Evolutionary conservation across 2,329 filamentous ascomycete species (phyloP).

Genomic region (Coniochaeta pulveracea): DNA sequence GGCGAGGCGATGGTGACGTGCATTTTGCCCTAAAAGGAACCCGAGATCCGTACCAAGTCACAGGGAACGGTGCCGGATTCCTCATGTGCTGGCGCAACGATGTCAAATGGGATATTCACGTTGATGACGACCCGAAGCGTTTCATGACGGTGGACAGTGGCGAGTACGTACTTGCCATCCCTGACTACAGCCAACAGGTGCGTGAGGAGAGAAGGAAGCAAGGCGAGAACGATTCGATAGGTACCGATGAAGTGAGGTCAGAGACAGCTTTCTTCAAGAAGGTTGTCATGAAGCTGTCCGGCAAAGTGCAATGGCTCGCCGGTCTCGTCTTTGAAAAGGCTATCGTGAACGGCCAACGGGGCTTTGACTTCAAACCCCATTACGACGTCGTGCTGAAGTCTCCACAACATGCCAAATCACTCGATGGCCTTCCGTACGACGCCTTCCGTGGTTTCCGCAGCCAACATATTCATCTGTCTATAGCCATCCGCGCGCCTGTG

Average conservation of each 20-base stretch:
- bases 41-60: slow-evolving; percentile 86
- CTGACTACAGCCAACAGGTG: slow-evolving; percentile 84
- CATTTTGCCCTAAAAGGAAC: slow-evolving; percentile 86
- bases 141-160: slow-evolving; percentile 96
- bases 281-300: slow-evolving; percentile 96
- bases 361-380: slow-evolving; percentile 83
- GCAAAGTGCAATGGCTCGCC: slow-evolving; percentile 85
- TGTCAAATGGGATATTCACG: slow-evolving; percentile 76
- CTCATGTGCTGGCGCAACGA: slow-evolving; percentile 98
- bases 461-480: slow-evolving; percentile 89
- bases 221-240: slow-evolving; percentile 46
- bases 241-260: slow-evolving; percentile 53
- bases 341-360: slow-evolving; percentile 58
- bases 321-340: slow-evolving; percentile 89
- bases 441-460: slow-evolving; percentile 96
- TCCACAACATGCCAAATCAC: slow-evolving; percentile 57
- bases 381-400: slow-evolving; percentile 84
- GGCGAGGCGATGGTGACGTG: slow-evolving; percentile 93
- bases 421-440: slow-evolving; percentile 56
- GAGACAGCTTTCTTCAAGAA: slow-evolving; percentile 88
- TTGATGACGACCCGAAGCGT: slow-evolving; percentile 75
- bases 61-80: slow-evolving; percentile 85
- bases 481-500: slow-evolving; percentile 78
- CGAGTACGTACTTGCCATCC: slow-evolving; percentile 88
- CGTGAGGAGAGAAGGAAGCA: slow-evolving; percentile 45